phyloP scores from a whole-genome alignment of 2,329 filamentous ascomycete species.

The Ophioceras dolichostomum region DNA sequence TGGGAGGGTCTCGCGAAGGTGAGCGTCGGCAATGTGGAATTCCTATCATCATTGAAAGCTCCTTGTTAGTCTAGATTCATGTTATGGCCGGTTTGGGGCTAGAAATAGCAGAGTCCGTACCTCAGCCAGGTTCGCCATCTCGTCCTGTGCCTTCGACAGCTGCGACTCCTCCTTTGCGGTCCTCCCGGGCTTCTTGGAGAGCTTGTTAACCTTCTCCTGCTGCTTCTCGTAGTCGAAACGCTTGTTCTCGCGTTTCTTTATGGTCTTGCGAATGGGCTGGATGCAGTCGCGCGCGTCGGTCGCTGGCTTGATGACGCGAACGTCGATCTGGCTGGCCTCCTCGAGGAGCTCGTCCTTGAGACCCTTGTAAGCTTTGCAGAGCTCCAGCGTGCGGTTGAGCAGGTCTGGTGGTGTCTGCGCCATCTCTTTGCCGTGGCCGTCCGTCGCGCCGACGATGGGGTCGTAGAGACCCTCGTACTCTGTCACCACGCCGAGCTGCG shows the following conservation, averaged over 20 bases:
- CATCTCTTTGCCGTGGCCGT: constrained; percentile 40
- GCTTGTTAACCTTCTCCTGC: constrained; percentile 56
- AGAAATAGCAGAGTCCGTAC: constrained; percentile 27
- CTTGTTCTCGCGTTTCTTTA: constrained; percentile 76
- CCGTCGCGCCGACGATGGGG: constrained; percentile 56
- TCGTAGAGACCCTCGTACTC: constrained; percentile 65
- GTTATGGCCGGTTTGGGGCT: constrained; percentile 4
- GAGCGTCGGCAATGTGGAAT: constrained; percentile 63
- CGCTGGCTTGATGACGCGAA: constrained; percentile 56
- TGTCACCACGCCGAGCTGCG: constrained; percentile 54
- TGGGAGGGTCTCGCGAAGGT: constrained; percentile 59
- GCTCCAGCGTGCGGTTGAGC: constrained; percentile 49
- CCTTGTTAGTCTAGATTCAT: too few relatives aligned
- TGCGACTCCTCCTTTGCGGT: constrained; percentile 62
- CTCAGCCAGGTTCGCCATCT: constrained; percentile 52
- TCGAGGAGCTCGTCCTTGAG: constrained; percentile 59
- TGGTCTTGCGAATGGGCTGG: constrained; percentile 64
- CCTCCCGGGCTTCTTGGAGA: constrained; percentile 56
- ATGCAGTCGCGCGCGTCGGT: constrained; percentile 56
- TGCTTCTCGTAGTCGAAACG: constrained; percentile 72
- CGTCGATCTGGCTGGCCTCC: constrained; percentile 60
- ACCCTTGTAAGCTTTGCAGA: constrained; percentile 58
- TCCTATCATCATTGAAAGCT: too few relatives aligned
- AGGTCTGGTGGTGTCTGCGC: constrained; percentile 48
- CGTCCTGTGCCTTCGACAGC: constrained; percentile 58